A percentile compares a stretch with the other conserved stretches of the same genome.
These are phyloP conservation scores for Stellera chamaejasme DNA, from an alignment of 345 rosid genomes.

Conservation along the genomic window DNA sequence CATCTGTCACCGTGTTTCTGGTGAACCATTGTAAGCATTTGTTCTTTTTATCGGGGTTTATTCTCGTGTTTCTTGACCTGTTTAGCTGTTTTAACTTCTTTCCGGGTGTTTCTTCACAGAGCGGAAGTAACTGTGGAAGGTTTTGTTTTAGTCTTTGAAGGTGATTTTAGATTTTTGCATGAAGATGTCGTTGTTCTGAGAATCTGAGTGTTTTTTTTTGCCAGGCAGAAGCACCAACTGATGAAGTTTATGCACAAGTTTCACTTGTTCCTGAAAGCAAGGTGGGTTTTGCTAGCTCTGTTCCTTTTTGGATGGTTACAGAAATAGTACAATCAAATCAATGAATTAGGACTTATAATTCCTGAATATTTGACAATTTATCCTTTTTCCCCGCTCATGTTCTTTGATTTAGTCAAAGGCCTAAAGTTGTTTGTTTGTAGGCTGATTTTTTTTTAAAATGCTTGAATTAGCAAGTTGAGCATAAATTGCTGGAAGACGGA, in stretches of 20 bases:
- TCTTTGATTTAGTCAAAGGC: conserved; percentile 1
- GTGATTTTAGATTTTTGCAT: not conserved
- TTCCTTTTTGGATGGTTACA: conserved; percentile 4
- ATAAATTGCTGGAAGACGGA: conserved; percentile 43
- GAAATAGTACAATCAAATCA: not conserved
- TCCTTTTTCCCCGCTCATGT: no score
- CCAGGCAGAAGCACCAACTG: conserved; percentile 88
- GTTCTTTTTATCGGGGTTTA: conserved; percentile 1
- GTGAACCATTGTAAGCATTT: not conserved
- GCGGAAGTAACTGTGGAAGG: conserved; percentile 1
- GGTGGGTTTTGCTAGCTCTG: conserved; percentile 35
- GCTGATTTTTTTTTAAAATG: not conserved
- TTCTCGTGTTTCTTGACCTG: conserved; percentile 3
- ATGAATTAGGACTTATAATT: not conserved
- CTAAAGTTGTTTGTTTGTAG: not conserved
- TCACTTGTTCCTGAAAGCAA: conserved; percentile 69
- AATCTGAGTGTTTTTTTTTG: conserved; percentile 12
- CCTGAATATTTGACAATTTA: no score
- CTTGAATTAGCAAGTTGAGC: conserved; percentile 37
- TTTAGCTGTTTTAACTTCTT: not conserved
- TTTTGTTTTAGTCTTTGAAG: not conserved
- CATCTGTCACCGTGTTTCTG: not conserved
- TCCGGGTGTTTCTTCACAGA: not conserved
- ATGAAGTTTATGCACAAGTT: conserved; percentile 94
- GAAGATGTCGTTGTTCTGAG: conserved; percentile 13